Percentiles rank a stretch among this genome's conserved stretches.
Conservation (phyloP, 192 early-diverging fungal species). For the Podila clonocystis region DNA sequence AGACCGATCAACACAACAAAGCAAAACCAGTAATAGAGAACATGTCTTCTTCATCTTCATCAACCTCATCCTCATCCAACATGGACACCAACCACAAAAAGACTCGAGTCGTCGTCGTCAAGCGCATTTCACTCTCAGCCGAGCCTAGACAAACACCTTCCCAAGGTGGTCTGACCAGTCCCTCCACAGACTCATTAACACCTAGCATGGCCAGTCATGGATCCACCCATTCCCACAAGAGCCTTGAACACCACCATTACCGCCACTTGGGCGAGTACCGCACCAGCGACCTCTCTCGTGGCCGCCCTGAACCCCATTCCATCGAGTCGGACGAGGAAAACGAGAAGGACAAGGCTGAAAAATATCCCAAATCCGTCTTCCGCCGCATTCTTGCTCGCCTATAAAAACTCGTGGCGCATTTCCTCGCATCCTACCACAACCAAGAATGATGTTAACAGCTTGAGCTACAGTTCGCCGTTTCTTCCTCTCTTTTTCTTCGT, state of each 20-base stretch:
- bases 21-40: no score
- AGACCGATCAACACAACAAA: no score
- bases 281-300: not conserved
- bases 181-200: not conserved
- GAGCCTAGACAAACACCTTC: not conserved
- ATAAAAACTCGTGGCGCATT: not conserved
- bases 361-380: not conserved
- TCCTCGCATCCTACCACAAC: not conserved
- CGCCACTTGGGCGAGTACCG: not conserved
- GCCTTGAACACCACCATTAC: not conserved
- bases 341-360: not conserved
- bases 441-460: not conserved
- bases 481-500: no score
- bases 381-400: not conserved
- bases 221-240: not conserved
- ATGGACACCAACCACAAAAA: no score
- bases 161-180: not conserved
- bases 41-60: no score
- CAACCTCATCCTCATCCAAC: no score
- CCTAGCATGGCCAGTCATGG: not conserved
- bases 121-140: not conserved
- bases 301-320: not conserved
- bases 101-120: not conserved
- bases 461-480: not conserved
- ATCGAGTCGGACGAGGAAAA: not conserved